phyloP scores from a whole-genome alignment of 1,284 basidiomycete genomes.

The Irpex lacteus region DNA sequence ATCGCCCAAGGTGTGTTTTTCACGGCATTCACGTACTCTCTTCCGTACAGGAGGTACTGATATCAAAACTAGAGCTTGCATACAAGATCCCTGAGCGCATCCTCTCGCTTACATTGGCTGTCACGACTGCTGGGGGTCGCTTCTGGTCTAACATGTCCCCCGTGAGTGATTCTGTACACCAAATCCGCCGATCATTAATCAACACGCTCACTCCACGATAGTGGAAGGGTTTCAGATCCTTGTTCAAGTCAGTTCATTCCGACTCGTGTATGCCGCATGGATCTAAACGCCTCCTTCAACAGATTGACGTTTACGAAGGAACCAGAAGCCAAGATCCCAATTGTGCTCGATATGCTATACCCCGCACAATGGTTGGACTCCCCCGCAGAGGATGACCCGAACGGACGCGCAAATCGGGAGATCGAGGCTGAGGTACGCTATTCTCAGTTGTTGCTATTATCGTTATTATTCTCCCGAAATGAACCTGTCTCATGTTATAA shows the following conservation, averaged over 20 bases:
- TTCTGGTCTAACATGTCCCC: conserved; percentile 59
- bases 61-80: conserved; percentile 52
- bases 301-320: conserved; percentile 49
- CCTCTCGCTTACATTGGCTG: conserved; percentile 61
- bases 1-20: conserved; percentile 62
- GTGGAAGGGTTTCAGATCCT: neutral
- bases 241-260: neutral
- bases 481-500: neutral
- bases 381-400: conserved; percentile 43
- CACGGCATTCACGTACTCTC: neutral
- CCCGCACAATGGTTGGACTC: conserved; percentile 58
- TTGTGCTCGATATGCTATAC: conserved; percentile 61
- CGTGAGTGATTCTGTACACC: conserved; percentile 27
- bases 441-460: neutral
- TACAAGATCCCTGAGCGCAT: conserved; percentile 66
- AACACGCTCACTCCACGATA: neutral
- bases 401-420: conserved; percentile 61
- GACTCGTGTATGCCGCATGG: neutral
- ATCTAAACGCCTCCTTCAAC: neutral
- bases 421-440: conserved; percentile 49
- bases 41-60: neutral
- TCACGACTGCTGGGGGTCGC: conserved; percentile 67
- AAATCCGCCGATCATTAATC: neutral
- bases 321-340: conserved; percentile 46
- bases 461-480: neutral